Evolutionary conservation across 2,329 filamentous ascomycete species (phyloP).

Genomic region (Tolypocladium cylindrosporum): DNA sequence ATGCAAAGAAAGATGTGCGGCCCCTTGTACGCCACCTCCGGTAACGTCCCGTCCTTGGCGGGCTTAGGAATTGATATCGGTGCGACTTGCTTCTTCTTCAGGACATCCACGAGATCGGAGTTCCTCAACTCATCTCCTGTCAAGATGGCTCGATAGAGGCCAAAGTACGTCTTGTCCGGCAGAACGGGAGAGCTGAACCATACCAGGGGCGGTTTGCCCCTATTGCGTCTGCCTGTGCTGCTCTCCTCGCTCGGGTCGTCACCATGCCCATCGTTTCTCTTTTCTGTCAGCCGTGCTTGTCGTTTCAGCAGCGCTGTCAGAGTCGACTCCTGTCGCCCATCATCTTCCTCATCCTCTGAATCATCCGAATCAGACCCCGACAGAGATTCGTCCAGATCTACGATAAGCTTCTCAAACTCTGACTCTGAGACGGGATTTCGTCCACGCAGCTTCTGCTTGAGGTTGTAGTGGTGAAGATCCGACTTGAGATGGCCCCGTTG

Average conservation of each 20-base stretch:
- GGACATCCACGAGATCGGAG: conserved; percentile 50
- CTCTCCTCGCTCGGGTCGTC: conserved; percentile 30
- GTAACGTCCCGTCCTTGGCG: conserved; percentile 46
- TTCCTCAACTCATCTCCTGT: conserved; percentile 58
- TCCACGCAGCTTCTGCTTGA: conserved; percentile 82
- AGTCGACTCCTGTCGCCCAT: conserved; percentile 52
- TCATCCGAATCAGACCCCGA: conserved; percentile 76
- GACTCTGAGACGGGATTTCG: conserved; percentile 60
- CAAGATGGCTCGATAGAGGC: conserved; percentile 77
- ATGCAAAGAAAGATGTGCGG: conserved; percentile 95
- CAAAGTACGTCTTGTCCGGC: conserved; percentile 70
- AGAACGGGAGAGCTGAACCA: conserved; percentile 77
- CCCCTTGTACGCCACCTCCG: conserved; percentile 49
- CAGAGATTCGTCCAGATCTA: conserved; percentile 78
- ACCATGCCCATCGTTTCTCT: conserved; percentile 36
- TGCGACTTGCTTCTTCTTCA: conserved; percentile 68
- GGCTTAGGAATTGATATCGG: conserved; percentile 46
- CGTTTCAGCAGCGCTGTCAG: conserved; percentile 70
- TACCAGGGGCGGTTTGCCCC: conserved; percentile 64
- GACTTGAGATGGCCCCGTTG: conserved; percentile 81
- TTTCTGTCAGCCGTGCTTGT: conserved; percentile 63
- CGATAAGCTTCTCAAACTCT: conserved; percentile 81
- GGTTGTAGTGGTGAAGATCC: conserved; percentile 86
- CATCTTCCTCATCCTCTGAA: conserved; percentile 55
- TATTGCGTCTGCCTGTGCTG: conserved; percentile 35